phyloP scores from a whole-genome alignment of 176 grass and related monocot genomes.

The Musa troglodytarum region DNA sequence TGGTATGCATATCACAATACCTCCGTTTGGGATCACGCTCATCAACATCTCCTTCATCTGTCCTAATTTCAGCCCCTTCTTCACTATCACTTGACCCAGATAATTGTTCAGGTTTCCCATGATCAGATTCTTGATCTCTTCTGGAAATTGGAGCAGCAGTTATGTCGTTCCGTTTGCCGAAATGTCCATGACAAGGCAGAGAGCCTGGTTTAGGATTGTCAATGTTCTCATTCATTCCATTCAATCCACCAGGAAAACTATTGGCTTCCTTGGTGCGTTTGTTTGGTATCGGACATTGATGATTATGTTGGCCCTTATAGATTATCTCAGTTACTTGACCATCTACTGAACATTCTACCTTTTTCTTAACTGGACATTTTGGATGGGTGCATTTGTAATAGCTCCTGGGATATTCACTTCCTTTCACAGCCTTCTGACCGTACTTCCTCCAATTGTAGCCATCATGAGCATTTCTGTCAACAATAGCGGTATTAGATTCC shows the following conservation, averaged over 20 bases:
- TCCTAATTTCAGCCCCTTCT: slow-evolving; percentile 10
- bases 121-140: slow-evolving; percentile 12
- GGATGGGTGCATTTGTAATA: slow-evolving; percentile 35
- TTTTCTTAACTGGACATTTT: slow-evolving; percentile 33
- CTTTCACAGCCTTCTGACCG: slow-evolving; percentile 55
- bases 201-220: background rate
- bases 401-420: slow-evolving; percentile 48
- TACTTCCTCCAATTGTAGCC: slow-evolving; percentile 72
- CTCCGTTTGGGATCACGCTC: slow-evolving; percentile 13
- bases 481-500: slow-evolving; percentile 24
- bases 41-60: background rate
- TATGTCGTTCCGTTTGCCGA: slow-evolving; percentile 2
- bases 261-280: slow-evolving; percentile 21
- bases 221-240: background rate
- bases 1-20: background rate
- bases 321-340: slow-evolving; percentile 39
- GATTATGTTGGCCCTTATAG: slow-evolving; percentile 44
- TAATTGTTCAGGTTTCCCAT: slow-evolving; percentile 12
- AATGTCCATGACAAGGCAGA: slow-evolving; percentile 4
- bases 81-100: slow-evolving; percentile 17
- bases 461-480: slow-evolving; percentile 58
- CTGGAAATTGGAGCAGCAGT: background rate
- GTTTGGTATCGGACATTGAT: slow-evolving; percentile 18
- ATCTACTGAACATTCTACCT: slow-evolving; percentile 28
- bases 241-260: slow-evolving; percentile 5